A percentile compares a stretch with the other conserved stretches of the same genome.
These are phyloP conservation scores for Fragilaria radians DNA, from an alignment of 108 stramenopile genomes.

Conservation along the genomic window DNA sequence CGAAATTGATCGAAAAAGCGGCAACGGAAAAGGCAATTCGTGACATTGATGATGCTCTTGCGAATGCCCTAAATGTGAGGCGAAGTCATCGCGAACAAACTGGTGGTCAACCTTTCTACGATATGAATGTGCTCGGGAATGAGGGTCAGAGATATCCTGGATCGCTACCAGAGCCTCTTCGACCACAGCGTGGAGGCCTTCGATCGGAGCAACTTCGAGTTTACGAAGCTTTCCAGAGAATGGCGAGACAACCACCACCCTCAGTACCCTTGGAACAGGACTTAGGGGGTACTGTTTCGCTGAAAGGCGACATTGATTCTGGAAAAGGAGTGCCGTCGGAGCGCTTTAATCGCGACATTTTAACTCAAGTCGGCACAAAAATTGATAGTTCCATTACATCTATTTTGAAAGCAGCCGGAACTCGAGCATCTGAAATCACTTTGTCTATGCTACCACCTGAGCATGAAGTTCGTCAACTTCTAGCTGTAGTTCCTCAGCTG, in stretches of 20 bases:
- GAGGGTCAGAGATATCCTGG: constrained; percentile 81
- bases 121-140: constrained; percentile 89
- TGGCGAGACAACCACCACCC: constrained; percentile 68
- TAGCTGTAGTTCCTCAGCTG: constrained; percentile 81
- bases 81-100: constrained; percentile 81
- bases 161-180: constrained; percentile 87
- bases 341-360: constrained; percentile 44
- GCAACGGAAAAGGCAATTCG: constrained; percentile 97
- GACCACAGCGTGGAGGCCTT: constrained; percentile 92
- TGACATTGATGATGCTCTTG: constrained; percentile 90
- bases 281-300: constrained; percentile 6
- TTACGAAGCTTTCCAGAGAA: constrained; percentile 94
- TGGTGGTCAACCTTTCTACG: constrained; percentile 86
- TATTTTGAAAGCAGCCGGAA: constrained; percentile 67
- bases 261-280: constrained; percentile 22
- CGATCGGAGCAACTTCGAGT: constrained; percentile 86
- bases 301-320: neutral
- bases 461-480: constrained; percentile 85
- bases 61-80: constrained; percentile 53
- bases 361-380: constrained; percentile 64
- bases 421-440: constrained; percentile 79
- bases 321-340: constrained; percentile 5
- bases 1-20: constrained; percentile 98
- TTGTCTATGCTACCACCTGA: constrained; percentile 84
- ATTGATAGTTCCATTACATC: constrained; percentile 68